phyloP scores from a whole-genome alignment of 441 rosid genomes.

The Pelargonium citronellum region DNA sequence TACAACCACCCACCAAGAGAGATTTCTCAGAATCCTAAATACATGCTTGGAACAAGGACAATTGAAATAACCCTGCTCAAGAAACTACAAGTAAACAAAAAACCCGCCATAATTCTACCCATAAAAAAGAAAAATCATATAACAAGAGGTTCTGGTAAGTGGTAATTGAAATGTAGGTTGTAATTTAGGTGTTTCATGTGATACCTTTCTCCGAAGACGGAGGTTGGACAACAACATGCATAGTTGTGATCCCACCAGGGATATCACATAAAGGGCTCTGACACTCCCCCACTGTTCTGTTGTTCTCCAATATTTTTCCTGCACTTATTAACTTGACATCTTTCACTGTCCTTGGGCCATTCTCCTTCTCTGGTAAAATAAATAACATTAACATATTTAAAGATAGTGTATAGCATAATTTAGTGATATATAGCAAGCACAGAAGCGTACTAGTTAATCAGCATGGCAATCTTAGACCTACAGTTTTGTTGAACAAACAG shows the following conservation, averaged over 20 bases:
- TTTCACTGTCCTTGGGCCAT: conserved; percentile 81
- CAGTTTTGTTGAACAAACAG: neutral
- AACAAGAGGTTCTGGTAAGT: conserved; percentile 8
- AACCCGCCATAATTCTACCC: neutral
- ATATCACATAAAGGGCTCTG: conserved; percentile 72
- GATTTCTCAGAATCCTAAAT: neutral
- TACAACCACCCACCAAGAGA: neutral
- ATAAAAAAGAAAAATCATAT: neutral
- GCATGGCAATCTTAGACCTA: conserved; percentile 2
- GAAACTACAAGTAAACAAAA: neutral
- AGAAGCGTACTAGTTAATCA: neutral
- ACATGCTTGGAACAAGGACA: neutral
- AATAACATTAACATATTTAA: conserved; percentile 12
- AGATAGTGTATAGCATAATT: neutral
- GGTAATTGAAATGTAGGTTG: conserved; percentile 1
- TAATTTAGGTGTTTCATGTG: neutral
- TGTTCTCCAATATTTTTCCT: conserved; percentile 87
- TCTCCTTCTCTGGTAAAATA: conserved; percentile 57
- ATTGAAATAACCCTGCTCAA: neutral
- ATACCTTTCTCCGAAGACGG: conserved; percentile 66
- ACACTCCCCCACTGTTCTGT: conserved; percentile 70
- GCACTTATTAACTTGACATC: conserved; percentile 90
- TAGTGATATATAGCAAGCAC: neutral
- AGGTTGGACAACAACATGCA: conserved; percentile 93
- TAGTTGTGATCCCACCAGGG: conserved; percentile 83